Evolutionary conservation across 169 alveolate genomes (phyloP).

Genomic region (Cryptosporidium ubiquitum): DNA sequence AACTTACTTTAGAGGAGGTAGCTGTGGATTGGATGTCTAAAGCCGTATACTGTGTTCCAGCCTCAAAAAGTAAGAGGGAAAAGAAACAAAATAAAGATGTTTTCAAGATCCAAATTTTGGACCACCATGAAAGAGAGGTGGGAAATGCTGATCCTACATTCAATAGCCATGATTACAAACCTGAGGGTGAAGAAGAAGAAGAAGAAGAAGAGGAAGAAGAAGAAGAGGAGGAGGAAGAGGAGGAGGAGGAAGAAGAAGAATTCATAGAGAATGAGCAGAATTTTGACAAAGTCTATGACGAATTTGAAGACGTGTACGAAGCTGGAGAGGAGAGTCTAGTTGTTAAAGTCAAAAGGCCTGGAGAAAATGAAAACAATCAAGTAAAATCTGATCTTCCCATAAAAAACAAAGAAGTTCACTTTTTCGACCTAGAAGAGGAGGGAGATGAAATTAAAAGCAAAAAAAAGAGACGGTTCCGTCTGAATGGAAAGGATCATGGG

Average conservation of each 20-base stretch:
- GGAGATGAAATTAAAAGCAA: background rate
- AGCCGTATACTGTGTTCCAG: conserved; percentile 51
- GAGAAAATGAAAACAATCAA: no score
- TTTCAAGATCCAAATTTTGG: background rate
- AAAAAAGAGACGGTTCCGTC: background rate
- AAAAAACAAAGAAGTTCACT: background rate
- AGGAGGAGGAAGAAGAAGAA: background rate
- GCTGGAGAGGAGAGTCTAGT: background rate
- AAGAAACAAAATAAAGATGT: background rate
- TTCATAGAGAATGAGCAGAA: background rate
- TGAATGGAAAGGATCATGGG: background rate
- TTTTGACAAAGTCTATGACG: no score
- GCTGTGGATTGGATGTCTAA: conserved; percentile 68
- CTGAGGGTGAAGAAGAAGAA: background rate
- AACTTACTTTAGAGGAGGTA: conserved; percentile 57
- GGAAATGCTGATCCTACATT: background rate
- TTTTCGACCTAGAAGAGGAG: background rate
- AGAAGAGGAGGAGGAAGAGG: background rate
- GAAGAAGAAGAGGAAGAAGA: background rate
- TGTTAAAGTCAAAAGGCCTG: background rate
- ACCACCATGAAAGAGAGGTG: background rate
- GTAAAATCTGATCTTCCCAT: background rate
- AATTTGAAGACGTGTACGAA: no score
- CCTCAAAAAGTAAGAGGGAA: background rate
- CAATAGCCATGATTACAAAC: background rate